Base-by-base conservation (phyloP, 1,284 basidiomycete genomes). In the Inonotus obliquus region DNA sequence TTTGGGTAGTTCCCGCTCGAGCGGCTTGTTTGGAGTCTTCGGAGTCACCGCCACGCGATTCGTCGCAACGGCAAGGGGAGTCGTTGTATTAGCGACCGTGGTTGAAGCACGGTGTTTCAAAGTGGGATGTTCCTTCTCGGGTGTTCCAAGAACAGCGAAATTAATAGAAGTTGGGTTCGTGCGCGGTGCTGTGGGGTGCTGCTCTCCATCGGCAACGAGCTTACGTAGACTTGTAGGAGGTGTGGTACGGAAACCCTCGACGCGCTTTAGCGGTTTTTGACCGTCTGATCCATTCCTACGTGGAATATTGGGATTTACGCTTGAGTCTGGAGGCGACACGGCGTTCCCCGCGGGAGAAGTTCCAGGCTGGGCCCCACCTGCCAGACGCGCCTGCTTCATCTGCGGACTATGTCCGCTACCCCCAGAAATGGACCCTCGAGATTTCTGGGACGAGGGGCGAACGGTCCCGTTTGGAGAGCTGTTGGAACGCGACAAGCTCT, bases 311-410 rank as follows among this genome's bases (percentile, higher is more conserved):
- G 54, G 27, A 17, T 56, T 38, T 21, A 32, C 55, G 25, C 39
- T 44, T 41, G 37, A 25, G 19, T 29, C 37, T n/a, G 59, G 38
- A 27, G 51, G 37, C n/a, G 38, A 54, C 2, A 29, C 70, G 71
- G 27, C 54, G 54, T 47, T 72, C 69, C 29, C 73, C 72, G 57
- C 32, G 66, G 45, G 49, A 70, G 72, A 35, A 75, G 72, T 19
- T 68, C 56, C 49, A 73, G 65, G 10, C 72, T 72, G n/a, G 76
- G 73, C 77, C 71, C 72, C 27, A 70, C 68, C 58, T 79, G 74
- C 13, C 77, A 70, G 13, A 73, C 66, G 23, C 32, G 57, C 45
- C 23, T 48, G 39, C 49, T 54, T 57, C 39, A 39, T 47, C 56
- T 62, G 55, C 29, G 62, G 62, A 57, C 58, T 60, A 29, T 37